These are phyloP conservation scores for Plantago major DNA, from an alignment of 257 asterid species.

Conservation along the genomic window DNA sequence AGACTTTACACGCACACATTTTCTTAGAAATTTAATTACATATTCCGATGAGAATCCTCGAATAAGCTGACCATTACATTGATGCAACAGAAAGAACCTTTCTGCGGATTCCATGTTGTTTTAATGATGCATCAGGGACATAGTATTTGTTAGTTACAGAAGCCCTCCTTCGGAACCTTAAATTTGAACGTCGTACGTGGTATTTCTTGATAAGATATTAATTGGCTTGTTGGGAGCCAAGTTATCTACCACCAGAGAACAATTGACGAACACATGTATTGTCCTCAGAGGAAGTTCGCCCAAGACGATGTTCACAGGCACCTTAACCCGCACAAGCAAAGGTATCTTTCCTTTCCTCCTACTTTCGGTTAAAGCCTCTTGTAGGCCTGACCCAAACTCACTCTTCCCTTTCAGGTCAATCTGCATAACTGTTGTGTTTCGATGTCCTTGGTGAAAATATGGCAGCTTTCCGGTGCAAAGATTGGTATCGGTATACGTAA, in stretches of 20 bases:
- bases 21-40: too few species aligned
- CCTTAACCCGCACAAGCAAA: constrained; percentile 34
- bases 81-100: too few species aligned
- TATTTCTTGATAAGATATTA: constrained; percentile 28
- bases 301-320: constrained; percentile 34
- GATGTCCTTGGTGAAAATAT: constrained; percentile 33
- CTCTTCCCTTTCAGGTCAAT: constrained; percentile 39
- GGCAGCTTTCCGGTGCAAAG: constrained; percentile 50
- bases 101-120: too few species aligned
- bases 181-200: constrained; percentile 17
- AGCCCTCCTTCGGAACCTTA: constrained; percentile 11
- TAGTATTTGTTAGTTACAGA: too few species aligned
- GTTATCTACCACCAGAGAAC: constrained; percentile 39
- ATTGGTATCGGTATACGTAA: constrained; percentile 23
- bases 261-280: constrained; percentile 31
- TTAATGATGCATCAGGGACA: too few species aligned
- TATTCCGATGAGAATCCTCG: too few species aligned
- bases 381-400: constrained; percentile 30
- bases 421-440: constrained; percentile 30
- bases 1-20: too few species aligned
- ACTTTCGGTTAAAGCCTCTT: constrained; percentile 25
- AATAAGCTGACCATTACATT: too few species aligned
- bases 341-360: constrained; percentile 31
- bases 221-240: constrained; percentile 36
- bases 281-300: constrained; percentile 13